phyloP scores from a whole-genome alignment of 1,139 yeast species.

The Hyphopichia fennica region DNA sequence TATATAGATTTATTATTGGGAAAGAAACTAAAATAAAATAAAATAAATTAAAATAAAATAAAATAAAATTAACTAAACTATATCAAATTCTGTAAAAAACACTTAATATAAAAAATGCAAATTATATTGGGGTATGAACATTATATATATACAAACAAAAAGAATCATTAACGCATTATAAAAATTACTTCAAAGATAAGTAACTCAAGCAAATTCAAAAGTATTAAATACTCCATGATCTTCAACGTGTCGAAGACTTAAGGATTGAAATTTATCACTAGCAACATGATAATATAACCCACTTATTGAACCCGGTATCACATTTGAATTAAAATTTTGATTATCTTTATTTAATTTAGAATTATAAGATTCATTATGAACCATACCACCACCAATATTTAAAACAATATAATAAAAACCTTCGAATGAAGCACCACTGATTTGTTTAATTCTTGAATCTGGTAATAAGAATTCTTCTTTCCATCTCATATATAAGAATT shows the following conservation, averaged over 20 bases:
- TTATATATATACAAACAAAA: neutral
- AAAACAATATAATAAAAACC: conserved; percentile 90
- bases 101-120: no score
- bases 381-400: conserved; percentile 54
- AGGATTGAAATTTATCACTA: conserved; percentile 71
- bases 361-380: conserved; percentile 5
- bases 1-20: neutral
- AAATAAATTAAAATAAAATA: no score
- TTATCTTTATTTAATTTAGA: neutral
- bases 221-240: conserved; percentile 26
- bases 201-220: conserved; percentile 22
- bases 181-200: no score
- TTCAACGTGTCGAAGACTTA: conserved; percentile 35
- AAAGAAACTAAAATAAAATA: neutral
- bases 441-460: conserved; percentile 65
- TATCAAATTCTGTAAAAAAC: no score
- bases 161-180: neutral
- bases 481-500: conserved; percentile 86
- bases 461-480: conserved; percentile 86
- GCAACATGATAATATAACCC: conserved; percentile 82
- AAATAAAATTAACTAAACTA: no score
- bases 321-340: conserved; percentile 5
- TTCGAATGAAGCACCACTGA: conserved; percentile 84
- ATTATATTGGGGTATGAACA: neutral
- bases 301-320: conserved; percentile 56